Base-by-base conservation (phyloP, 2,329 filamentous ascomycete species). In the Davidsoniella virescens region DNA sequence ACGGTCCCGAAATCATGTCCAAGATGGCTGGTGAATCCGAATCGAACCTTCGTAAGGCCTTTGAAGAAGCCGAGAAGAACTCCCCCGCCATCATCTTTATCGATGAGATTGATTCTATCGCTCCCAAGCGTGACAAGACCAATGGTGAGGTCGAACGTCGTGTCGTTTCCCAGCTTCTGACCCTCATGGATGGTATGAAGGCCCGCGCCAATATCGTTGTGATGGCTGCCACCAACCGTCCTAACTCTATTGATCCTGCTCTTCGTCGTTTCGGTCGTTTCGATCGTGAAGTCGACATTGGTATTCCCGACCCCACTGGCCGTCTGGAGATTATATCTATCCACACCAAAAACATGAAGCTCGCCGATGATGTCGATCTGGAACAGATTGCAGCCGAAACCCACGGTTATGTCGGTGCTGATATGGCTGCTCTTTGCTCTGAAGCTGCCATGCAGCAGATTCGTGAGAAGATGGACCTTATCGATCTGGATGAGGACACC, bases 281-380 rank as follows among this genome's bases (percentile, higher is more conserved):
- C 72, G 92, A 98, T 66, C 92, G 92, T 66, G 92, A 96, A 68
- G 90, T 98, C 57, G 92, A 98, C 63, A 95, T 98, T 62, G 88
- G 90, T 62, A 94, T 96, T 58, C 92, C 92, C 49, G 92, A 96
- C 70, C 92, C 92, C 47, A 96, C 90, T 60, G 92, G 92, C 56
- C 92, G 92, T 76, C 84, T 98, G 37, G 92, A 98, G 76, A 96
- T 98, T 63, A 81, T 98, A 54, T 87, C 94, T 69, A 98, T 98
- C 59, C 92, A 98, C 77, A 98, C 92, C 68, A 98, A 98, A 83
- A 98, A 98, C 78, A 98, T 98, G 92, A 98, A 98, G 76, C 79
- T 98, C 55, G 87, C 70, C 54, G 92, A 96, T 52, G 92, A 96
- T 60, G 92, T 98, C 55, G 92, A 98, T 62, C 78, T 98, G 42